Percentiles rank a stretch among this genome's conserved stretches.
phyloP scores from a whole-genome alignment of 495 filamentous ascomycete genomes.

The Saxophila tyrrhenica region DNA sequence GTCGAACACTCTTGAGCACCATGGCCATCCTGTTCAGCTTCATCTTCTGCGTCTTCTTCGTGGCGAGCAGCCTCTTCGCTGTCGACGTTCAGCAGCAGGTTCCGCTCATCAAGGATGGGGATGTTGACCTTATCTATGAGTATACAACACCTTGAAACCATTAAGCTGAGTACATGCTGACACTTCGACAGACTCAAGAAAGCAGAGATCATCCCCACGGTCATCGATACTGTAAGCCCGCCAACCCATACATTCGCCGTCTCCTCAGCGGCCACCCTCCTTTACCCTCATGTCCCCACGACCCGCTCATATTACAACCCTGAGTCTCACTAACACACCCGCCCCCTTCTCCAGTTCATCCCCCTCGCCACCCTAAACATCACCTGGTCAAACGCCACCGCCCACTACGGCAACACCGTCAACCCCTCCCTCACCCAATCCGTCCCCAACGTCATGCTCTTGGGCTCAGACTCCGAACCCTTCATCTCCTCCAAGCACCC shows the following conservation, averaged over 20 bases:
- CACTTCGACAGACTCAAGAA: conserved; percentile 37
- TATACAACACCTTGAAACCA: conserved; percentile 1
- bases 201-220: conserved; percentile 53
- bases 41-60: not conserved
- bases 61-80: not conserved
- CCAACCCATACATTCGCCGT: too few relatives aligned
- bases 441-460: conserved; percentile 37
- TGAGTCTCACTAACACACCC: too few relatives aligned
- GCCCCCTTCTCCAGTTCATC: too few relatives aligned
- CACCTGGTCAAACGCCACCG: conserved; percentile 38
- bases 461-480: conserved; percentile 8
- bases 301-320: too few relatives aligned
- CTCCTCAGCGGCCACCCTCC: too few relatives aligned
- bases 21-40: not conserved
- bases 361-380: conserved; percentile 42
- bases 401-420: conserved; percentile 51
- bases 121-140: conserved; percentile 13
- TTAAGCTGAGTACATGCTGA: not conserved
- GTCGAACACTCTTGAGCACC: not conserved
- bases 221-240: conserved; percentile 54
- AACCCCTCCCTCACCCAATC: conserved; percentile 35
- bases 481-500: conserved; percentile 2
- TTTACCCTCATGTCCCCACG: too few relatives aligned
- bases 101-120: not conserved
- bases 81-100: not conserved